Evolutionary conservation across 2,329 filamentous ascomycete genomes (phyloP).

Genomic region (Aaosphaeria arxii): DNA sequence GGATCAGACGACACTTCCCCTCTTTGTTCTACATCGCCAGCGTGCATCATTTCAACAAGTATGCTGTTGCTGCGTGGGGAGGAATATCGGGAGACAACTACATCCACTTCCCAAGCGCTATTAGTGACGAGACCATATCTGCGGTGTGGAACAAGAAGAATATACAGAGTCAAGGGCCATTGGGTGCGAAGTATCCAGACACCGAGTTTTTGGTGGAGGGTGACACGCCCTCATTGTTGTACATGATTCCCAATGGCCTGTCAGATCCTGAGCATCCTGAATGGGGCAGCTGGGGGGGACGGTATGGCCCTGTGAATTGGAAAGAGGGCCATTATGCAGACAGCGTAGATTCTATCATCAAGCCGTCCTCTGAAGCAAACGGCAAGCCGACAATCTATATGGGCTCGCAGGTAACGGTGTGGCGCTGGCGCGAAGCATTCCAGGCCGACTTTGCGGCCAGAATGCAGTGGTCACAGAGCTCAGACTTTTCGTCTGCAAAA

Average conservation of each 20-base stretch:
- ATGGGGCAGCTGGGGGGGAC: constrained; percentile 45
- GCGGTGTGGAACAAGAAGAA: constrained; percentile 47
- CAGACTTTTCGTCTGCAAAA: constrained; percentile 13
- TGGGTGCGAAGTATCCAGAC: constrained; percentile 46
- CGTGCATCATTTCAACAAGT: constrained; percentile 50
- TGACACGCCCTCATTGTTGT: constrained; percentile 43
- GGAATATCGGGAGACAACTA: constrained; percentile 47
- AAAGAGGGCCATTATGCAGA: constrained; percentile 10
- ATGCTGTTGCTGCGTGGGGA: constrained; percentile 48
- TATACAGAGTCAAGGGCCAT: constrained; percentile 45
- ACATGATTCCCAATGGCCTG: constrained; percentile 43
- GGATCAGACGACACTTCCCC: constrained; percentile 48
- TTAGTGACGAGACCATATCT: constrained; percentile 41
- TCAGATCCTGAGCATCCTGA: constrained; percentile 37
- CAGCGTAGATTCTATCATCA: constrained; percentile 4
- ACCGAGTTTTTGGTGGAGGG: constrained; percentile 47
- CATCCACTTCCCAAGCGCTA: constrained; percentile 38
- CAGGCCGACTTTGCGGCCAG: constrained; percentile 44
- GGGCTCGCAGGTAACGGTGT: constrained; percentile 35
- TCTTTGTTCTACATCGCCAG: constrained; percentile 50
- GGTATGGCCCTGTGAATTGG: constrained; percentile 22
- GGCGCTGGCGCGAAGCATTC: constrained; percentile 42
- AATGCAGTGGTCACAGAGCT: constrained; percentile 35
- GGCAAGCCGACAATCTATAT: constrained; percentile 28
- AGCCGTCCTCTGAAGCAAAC: constrained; percentile 35